These are phyloP conservation scores for Phytophthora niederhauseri DNA, from an alignment of 352 stramenopile genomes.

Conservation along the genomic window DNA sequence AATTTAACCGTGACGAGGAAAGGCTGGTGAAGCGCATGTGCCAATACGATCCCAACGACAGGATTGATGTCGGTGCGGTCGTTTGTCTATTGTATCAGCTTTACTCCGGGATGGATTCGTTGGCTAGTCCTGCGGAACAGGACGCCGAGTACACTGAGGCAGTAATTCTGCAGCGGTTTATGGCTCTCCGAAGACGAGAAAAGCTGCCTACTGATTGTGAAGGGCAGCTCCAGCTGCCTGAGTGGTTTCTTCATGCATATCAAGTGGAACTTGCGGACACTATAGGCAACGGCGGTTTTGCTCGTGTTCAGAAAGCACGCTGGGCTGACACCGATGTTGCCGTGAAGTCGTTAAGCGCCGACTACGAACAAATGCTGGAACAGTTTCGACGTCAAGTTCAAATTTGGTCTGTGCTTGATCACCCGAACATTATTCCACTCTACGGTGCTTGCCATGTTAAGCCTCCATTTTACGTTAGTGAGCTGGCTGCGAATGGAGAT, in stretches of 20 bases:
- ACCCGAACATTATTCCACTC: neutral
- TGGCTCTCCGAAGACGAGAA: neutral
- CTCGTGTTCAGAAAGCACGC: neutral
- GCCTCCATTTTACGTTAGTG: neutral
- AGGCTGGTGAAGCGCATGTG: conserved; percentile 10
- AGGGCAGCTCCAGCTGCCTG: neutral
- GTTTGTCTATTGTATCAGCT: conserved; percentile 2
- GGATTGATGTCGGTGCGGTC: neutral
- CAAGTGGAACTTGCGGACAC: neutral
- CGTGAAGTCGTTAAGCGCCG: neutral
- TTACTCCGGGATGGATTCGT: neutral
- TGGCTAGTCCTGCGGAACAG: neutral
- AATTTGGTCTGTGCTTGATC: neutral
- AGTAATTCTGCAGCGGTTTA: neutral
- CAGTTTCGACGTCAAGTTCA: neutral
- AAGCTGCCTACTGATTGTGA: neutral
- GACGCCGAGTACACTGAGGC: neutral
- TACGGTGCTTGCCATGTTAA: neutral
- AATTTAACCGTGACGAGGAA: neutral
- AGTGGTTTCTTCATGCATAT: neutral
- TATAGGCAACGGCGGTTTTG: neutral
- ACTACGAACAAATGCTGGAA: neutral
- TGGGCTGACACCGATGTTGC: neutral
- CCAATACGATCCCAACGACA: neutral
- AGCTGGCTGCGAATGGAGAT: neutral